A percentile compares a stretch with the other conserved stretches of the same genome.
Conservation (phyloP, 192 early-diverging fungal genomes). For the Backusella sp. region DNA sequence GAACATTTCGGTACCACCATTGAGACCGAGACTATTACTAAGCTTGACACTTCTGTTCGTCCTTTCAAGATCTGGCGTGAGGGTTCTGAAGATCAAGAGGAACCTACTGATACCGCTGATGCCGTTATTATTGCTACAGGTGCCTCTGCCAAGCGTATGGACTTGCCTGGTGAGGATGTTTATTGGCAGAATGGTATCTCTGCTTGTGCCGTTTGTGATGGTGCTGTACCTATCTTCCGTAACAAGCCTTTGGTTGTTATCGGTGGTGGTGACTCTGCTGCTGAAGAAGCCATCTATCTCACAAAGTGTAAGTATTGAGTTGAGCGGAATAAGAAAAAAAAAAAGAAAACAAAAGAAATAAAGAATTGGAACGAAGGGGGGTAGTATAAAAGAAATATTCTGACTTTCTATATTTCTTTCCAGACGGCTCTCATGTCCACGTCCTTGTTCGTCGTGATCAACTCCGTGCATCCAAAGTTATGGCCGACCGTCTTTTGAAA, state of each 20-base stretch:
- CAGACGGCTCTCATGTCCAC: conserved; percentile 85
- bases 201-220: conserved; percentile 99
- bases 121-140: conserved; percentile 95
- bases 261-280: conserved; percentile 95
- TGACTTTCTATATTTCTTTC: conserved; percentile 15
- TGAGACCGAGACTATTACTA: conserved; percentile 85
- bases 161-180: conserved; percentile 85
- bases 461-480: conserved; percentile 95
- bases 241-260: conserved; percentile 94
- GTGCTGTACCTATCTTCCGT: conserved; percentile 95
- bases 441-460: conserved; percentile 93
- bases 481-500: conserved; percentile 82
- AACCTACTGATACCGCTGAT: conserved; percentile 77
- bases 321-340: conserved; percentile 2
- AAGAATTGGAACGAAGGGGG: background rate
- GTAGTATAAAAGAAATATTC: background rate
- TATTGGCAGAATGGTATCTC: conserved; percentile 99
- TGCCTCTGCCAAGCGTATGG: conserved; percentile 93
- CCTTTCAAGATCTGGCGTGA: conserved; percentile 91
- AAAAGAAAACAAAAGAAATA: background rate
- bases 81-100: conserved; percentile 65
- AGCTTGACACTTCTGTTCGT: conserved; percentile 75
- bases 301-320: conserved; percentile 71
- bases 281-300: conserved; percentile 95
- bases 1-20: conserved; percentile 84